A percentile compares a stretch with the other conserved stretches of the same genome.
Evolutionary conservation across 371 early-diverging fungal genomes (phyloP).

Genomic region (Mucor racemosus): DNA sequence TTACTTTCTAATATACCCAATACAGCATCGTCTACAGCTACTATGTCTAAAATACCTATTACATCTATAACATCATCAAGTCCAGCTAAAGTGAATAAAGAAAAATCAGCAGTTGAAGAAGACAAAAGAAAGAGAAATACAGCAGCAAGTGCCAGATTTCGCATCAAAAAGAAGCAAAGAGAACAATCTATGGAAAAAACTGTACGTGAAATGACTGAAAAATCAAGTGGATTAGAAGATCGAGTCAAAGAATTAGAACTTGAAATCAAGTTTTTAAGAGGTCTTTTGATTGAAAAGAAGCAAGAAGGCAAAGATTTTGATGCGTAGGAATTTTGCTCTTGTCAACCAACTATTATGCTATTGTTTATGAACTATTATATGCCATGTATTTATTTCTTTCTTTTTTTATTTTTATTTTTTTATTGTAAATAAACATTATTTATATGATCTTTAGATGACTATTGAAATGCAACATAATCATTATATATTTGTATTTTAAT

Average conservation of each 20-base stretch:
- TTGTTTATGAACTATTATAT: no score
- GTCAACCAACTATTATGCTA: no score
- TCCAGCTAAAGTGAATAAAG: not conserved
- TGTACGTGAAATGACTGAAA: constrained; percentile 78
- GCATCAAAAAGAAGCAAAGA: constrained; percentile 86
- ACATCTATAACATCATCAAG: not conserved
- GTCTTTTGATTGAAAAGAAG: constrained; percentile 78
- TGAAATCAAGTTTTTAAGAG: constrained; percentile 87
- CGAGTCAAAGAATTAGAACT: constrained; percentile 80
- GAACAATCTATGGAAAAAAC: constrained; percentile 83
- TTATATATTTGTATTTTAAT: constrained; percentile 7
- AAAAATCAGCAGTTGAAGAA: constrained; percentile 48
- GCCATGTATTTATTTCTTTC: no score
- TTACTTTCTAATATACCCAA: constrained; percentile 12
- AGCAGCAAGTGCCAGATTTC: constrained; percentile 92
- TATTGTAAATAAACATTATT: no score
- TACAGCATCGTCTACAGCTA: not conserved
- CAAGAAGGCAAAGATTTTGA: not conserved
- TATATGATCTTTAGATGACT: not conserved
- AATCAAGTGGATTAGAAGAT: constrained; percentile 69
- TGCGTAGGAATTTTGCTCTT: no score
- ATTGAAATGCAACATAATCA: constrained; percentile 11
- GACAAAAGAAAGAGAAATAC: constrained; percentile 93
- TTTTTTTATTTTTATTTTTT: no score
- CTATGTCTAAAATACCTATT: not conserved